phyloP scores from a whole-genome alignment of 2,329 filamentous ascomycete genomes.

The Leptographium wingfieldii region DNA sequence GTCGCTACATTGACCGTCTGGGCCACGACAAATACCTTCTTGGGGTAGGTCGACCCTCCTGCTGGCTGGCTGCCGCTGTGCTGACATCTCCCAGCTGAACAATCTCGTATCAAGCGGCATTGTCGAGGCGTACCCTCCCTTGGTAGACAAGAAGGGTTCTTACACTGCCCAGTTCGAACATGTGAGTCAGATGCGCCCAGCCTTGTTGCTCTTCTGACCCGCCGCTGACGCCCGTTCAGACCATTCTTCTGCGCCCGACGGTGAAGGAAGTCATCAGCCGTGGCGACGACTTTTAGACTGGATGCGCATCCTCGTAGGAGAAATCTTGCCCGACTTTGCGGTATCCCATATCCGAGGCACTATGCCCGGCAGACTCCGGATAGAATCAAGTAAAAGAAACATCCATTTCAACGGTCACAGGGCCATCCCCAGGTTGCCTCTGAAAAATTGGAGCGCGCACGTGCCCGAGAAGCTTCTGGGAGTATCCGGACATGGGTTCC shows the following conservation, averaged over 20 bases:
- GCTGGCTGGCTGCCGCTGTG: background rate
- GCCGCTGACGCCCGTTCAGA: conserved; percentile 30
- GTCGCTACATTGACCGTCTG: conserved; percentile 82
- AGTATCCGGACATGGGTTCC: background rate
- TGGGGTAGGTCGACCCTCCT: conserved; percentile 47
- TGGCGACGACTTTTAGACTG: conserved; percentile 63
- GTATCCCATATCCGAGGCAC: background rate
- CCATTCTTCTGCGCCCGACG: conserved; percentile 62
- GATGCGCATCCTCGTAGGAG: background rate
- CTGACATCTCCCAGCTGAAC: conserved; percentile 51
- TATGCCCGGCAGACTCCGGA: background rate
- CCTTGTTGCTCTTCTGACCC: background rate
- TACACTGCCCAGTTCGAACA: conserved; percentile 94
- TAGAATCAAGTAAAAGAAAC: no score
- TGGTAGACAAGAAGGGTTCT: conserved; percentile 85
- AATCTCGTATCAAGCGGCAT: conserved; percentile 72
- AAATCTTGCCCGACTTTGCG: background rate
- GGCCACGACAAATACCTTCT: conserved; percentile 90
- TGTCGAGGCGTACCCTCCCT: conserved; percentile 79
- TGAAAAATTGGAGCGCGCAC: no score
- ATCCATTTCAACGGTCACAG: no score
- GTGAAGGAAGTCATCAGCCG: conserved; percentile 82
- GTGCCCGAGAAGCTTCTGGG: background rate
- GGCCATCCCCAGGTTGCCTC: no score
- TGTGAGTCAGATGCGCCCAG: conserved; percentile 40